Conservation (phyloP, 163 green algal species). For the Volvox carteri region DNA sequence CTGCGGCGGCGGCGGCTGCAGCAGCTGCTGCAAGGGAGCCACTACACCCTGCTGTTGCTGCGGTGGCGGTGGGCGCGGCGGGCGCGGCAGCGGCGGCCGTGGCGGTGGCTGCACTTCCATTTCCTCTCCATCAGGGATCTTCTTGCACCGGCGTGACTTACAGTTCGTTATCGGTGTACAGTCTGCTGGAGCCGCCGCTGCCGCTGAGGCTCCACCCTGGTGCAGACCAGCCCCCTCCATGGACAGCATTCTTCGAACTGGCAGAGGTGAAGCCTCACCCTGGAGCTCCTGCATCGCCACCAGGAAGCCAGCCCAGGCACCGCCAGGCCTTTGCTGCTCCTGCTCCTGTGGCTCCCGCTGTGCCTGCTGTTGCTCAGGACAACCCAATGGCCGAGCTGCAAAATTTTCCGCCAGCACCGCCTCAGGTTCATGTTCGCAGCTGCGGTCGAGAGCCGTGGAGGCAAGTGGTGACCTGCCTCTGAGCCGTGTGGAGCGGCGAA, state of each 20-base stretch:
- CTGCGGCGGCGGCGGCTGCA: too few relatives aligned
- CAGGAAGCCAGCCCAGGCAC: not conserved
- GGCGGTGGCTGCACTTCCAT: not conserved
- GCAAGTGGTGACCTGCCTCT: not conserved
- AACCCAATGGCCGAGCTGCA: not conserved
- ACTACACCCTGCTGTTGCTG: not conserved
- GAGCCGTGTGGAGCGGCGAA: constrained; percentile 4
- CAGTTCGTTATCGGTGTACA: not conserved
- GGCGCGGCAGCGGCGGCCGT: too few relatives aligned
- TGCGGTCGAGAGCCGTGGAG: not conserved
- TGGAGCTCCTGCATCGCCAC: not conserved
- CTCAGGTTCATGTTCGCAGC: not conserved
- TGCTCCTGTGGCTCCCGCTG: not conserved
- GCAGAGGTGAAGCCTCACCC: not conserved
- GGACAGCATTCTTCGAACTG: not conserved
- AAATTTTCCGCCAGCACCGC: not conserved
- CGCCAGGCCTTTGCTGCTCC: not conserved
- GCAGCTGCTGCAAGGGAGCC: too few relatives aligned
- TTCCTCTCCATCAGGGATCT: not conserved
- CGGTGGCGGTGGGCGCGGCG: too few relatives aligned
- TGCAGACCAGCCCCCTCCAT: not conserved
- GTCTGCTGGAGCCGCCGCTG: not conserved
- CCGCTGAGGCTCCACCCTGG: not conserved
- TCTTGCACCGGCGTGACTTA: not conserved
- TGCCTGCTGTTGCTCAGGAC: not conserved